These are phyloP conservation scores for Trichoderma reesei DNA, from an alignment of 495 filamentous ascomycete species.

Conservation along the genomic window DNA sequence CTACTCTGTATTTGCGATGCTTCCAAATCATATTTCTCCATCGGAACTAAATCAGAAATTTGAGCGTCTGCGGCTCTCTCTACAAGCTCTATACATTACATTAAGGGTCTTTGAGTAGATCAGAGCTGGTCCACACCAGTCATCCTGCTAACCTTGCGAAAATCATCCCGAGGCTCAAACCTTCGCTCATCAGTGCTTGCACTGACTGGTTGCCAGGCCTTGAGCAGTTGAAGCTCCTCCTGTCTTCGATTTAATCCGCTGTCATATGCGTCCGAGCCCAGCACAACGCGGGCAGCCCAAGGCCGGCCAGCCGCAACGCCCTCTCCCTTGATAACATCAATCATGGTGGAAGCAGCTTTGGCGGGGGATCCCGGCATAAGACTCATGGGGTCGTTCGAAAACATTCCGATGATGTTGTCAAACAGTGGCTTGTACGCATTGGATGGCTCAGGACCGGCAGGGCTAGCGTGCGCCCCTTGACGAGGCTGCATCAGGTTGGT, in stretches of 20 bases:
- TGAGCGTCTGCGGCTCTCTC: too few species aligned
- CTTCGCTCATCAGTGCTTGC: constrained; percentile 18
- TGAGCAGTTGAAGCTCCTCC: constrained; percentile 15
- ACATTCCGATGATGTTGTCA: constrained; percentile 15
- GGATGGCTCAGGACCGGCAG: neutral
- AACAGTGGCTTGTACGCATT: constrained; percentile 14
- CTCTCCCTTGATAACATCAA: constrained; percentile 24
- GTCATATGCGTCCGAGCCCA: constrained; percentile 18
- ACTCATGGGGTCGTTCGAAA: constrained; percentile 13
- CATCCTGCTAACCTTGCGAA: constrained; percentile 1
- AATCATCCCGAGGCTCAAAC: constrained; percentile 8
- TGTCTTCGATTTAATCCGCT: constrained; percentile 15
- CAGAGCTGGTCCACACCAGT: neutral
- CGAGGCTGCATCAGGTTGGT: constrained; percentile 21
- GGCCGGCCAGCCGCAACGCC: constrained; percentile 16
- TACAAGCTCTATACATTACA: neutral
- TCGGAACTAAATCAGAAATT: too few species aligned
- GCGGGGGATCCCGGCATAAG: constrained; percentile 26
- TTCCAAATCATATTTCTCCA: too few species aligned
- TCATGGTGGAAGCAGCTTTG: constrained; percentile 24
- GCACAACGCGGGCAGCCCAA: constrained; percentile 17
- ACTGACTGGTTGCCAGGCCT: constrained; percentile 17
- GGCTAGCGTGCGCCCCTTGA: neutral
- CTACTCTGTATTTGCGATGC: too few species aligned
- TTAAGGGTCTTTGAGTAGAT: neutral